Evolutionary conservation across 495 filamentous ascomycete species (phyloP), one percentile per base, ranked within the genome.

Genomic region (Lophiostoma macrostomum): DNA sequence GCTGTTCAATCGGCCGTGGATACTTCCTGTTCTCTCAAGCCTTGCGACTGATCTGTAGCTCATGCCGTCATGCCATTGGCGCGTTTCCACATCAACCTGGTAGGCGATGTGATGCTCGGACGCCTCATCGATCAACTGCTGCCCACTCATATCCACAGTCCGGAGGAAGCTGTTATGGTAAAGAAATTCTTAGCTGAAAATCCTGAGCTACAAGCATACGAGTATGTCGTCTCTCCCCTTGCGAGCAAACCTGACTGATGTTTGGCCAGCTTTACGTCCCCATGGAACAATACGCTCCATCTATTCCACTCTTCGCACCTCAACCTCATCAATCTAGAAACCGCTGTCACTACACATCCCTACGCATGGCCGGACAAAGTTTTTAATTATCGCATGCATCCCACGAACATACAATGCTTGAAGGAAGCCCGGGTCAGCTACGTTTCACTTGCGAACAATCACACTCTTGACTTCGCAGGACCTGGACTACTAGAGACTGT

Each of bases 31-130:
- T n/a, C n/a, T n/a, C n/a, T n/a, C n/a, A n/a, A n/a, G n/a, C n/a
- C n/a, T n/a, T n/a, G n/a, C n/a, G n/a, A n/a, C n/a, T n/a, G n/a
- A n/a, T n/a, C n/a, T n/a, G n/a, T n/a, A n/a, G n/a, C n/a, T n/a
- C n/a, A n/a, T n/a, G n/a, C n/a, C n/a, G n/a, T n/a, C n/a, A 37
- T 37, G 34, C 6, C 34, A 6, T 14, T 18, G n/a, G 5, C 34
- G 34, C 11, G 39, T 12, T 59, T 50, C 46, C 50, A 27, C 5
- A 40, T 74, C 23, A 67, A 63, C 16, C 69, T 74, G 44, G 46
- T 63, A 47, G 72, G 72, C 53, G 72, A 75, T 50, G 68, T 72
- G 8, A 75, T 74, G 72, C 68, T 74, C n/a, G 72, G 61, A 38
- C 69, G 72, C 16, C 69, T 74, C 11, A 51, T 75, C 57, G 72